Evolutionary conservation across 495 filamentous ascomycete genomes (phyloP).

Genomic region (Hypoxylon rickii): DNA sequence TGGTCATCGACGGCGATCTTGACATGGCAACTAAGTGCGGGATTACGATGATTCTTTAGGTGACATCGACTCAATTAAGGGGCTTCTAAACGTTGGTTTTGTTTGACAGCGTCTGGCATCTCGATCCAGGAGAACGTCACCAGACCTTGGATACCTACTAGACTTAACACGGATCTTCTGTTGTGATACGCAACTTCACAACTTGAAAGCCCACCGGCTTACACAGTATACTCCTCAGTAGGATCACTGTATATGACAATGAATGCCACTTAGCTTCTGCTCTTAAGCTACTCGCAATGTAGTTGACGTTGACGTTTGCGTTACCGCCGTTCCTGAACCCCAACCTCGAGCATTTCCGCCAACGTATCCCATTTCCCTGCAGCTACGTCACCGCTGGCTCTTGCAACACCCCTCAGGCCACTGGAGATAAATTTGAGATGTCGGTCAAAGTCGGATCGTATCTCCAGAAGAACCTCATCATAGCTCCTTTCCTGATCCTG

Average conservation of each 20-base stretch:
- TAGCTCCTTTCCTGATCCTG: slow-evolving; percentile 44
- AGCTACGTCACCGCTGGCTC: slow-evolving; percentile 57
- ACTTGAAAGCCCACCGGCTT: no score
- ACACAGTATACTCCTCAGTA: no score
- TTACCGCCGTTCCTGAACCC: slow-evolving; percentile 40
- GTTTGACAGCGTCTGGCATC: not conserved
- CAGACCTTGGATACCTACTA: no score
- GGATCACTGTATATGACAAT: no score
- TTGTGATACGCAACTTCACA: no score
- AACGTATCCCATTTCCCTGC: slow-evolving; percentile 61
- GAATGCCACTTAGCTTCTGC: no score
- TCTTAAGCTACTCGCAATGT: no score
- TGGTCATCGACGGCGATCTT: slow-evolving; percentile 4
- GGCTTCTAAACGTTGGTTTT: no score
- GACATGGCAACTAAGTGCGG: not conserved
- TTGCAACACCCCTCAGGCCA: slow-evolving; percentile 61
- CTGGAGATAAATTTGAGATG: slow-evolving; percentile 58
- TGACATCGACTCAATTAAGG: not conserved
- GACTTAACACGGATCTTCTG: no score
- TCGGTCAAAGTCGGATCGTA: slow-evolving; percentile 54
- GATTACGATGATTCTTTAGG: not conserved
- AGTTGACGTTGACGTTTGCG: not conserved
- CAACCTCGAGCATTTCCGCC: slow-evolving; percentile 62
- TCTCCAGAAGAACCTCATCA: slow-evolving; percentile 45
- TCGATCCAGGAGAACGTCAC: slow-evolving; percentile 8